Percentiles rank a stretch among this genome's conserved stretches.
Conservation (phyloP, 768 basidiomycete genomes). For the Mycena crocata region DNA sequence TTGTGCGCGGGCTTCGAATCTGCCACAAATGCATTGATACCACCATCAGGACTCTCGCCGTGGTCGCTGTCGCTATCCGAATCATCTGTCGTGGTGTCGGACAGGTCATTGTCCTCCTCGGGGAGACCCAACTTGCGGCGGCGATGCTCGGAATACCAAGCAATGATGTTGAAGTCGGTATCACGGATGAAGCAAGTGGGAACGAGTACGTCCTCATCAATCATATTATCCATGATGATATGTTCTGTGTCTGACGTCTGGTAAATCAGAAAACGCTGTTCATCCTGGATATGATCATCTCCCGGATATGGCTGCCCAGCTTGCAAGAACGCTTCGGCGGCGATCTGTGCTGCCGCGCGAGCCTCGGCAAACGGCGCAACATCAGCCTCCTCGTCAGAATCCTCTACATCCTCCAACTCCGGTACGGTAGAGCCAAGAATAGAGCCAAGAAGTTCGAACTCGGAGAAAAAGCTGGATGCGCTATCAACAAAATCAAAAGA, state of each 20-base stretch:
- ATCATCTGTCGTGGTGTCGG: background rate
- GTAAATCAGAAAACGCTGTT: conserved; percentile 18
- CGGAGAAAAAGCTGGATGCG: too few species aligned
- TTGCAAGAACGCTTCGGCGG: background rate
- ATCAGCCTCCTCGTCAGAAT: too few species aligned
- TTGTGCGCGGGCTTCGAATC: background rate
- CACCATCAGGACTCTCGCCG: background rate
- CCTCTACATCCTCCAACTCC: too few species aligned
- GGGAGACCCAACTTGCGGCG: background rate
- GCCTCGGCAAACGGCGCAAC: background rate
- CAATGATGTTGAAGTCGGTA: background rate
- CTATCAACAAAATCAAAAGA: too few species aligned
- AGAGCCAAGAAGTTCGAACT: too few species aligned
- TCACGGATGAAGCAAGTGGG: background rate
- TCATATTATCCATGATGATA: conserved; percentile 21
- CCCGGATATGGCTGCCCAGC: conserved; percentile 14
- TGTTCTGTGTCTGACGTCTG: conserved; percentile 19
- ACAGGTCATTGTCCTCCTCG: background rate
- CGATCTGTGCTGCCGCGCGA: background rate
- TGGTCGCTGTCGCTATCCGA: background rate
- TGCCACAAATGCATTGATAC: background rate
- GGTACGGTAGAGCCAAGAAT: too few species aligned
- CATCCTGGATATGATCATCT: background rate
- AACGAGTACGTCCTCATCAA: conserved; percentile 5
- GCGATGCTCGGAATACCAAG: conserved; percentile 23